Conservation (phyloP, 2,329 filamentous ascomycete genomes). For the Epichloe festucae region DNA sequence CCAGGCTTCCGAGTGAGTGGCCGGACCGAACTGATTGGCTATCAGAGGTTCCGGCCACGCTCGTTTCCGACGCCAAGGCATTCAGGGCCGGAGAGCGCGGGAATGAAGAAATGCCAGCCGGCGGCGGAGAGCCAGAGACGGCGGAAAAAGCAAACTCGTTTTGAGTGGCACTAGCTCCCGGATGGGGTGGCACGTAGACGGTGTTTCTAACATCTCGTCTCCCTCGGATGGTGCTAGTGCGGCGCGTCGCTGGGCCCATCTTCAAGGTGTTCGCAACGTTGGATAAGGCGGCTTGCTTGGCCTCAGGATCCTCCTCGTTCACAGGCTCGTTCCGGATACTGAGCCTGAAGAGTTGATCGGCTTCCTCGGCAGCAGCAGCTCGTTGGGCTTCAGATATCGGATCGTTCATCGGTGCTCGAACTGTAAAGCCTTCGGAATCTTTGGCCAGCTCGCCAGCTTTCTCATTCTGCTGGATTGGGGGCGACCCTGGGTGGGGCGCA, state of each 20-base stretch:
- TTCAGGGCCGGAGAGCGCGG: conserved; percentile 35
- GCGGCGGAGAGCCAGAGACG: conserved; percentile 7
- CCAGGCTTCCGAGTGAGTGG: conserved; percentile 59
- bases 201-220: conserved; percentile 87
- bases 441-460: conserved; percentile 28
- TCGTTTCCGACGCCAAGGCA: conserved; percentile 49
- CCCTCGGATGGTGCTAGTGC: conserved; percentile 67
- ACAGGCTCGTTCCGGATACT: conserved; percentile 70
- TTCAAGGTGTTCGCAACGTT: conserved; percentile 64
- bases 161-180: not conserved
- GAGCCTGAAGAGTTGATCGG: conserved; percentile 61
- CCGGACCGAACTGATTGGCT: conserved; percentile 85
- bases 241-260: conserved; percentile 51
- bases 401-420: conserved; percentile 51
- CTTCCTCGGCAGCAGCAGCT: conserved; percentile 44
- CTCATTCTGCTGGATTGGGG: conserved; percentile 30
- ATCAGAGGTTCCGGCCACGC: conserved; percentile 54
- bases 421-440: conserved; percentile 64
- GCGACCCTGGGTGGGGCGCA: conserved; percentile 37
- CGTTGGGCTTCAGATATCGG: conserved; percentile 60
- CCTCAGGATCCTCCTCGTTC: conserved; percentile 62
- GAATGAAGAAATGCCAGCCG: conserved; percentile 7
- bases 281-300: conserved; percentile 58
- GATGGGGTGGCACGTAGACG: conserved; percentile 53
- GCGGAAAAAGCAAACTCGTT: not conserved